Conservation (phyloP, 257 asterid genomes). For the Salvia miltiorrhiza region DNA sequence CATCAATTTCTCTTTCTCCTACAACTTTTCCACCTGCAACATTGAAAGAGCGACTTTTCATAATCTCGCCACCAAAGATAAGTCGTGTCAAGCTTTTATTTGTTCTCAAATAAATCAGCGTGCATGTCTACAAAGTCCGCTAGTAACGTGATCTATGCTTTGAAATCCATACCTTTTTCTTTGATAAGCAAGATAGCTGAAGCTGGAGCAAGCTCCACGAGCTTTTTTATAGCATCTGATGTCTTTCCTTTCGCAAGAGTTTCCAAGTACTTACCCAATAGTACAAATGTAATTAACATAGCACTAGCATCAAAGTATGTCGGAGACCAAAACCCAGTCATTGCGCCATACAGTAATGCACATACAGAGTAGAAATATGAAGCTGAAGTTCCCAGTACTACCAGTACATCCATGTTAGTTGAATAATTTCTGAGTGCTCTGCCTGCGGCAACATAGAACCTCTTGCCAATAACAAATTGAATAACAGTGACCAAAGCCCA, state of each 20-base stretch:
- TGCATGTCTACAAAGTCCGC: not conserved
- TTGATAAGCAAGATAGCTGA: conserved; percentile 70
- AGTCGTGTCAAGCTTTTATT: not conserved
- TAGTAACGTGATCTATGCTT: not conserved
- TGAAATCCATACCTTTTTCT: conserved; percentile 62
- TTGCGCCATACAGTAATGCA: conserved; percentile 84
- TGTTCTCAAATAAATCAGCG: not conserved
- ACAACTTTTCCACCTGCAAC: conserved; percentile 76
- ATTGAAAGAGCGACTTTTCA: conserved; percentile 13
- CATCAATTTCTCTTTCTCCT: conserved; percentile 89
- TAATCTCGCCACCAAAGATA: not conserved
- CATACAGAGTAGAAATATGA: conserved; percentile 91
- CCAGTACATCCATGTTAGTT: conserved; percentile 98
- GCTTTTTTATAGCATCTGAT: conserved; percentile 94
- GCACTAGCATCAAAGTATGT: conserved; percentile 98
- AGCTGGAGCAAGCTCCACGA: conserved; percentile 93
- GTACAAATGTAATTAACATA: conserved; percentile 94
- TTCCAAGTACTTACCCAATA: conserved; percentile 92
- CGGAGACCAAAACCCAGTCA: conserved; percentile 89
- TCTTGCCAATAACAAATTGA: conserved; percentile 94
- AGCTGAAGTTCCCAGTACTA: conserved; percentile 95
- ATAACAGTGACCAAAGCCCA: conserved; percentile 86
- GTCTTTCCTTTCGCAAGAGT: conserved; percentile 98
- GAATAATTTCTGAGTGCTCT: conserved; percentile 98
- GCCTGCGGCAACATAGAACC: conserved; percentile 92